These are phyloP conservation scores for Lyophyllum shimeji DNA, from an alignment of 768 basidiomycete species.

Conservation along the genomic window DNA sequence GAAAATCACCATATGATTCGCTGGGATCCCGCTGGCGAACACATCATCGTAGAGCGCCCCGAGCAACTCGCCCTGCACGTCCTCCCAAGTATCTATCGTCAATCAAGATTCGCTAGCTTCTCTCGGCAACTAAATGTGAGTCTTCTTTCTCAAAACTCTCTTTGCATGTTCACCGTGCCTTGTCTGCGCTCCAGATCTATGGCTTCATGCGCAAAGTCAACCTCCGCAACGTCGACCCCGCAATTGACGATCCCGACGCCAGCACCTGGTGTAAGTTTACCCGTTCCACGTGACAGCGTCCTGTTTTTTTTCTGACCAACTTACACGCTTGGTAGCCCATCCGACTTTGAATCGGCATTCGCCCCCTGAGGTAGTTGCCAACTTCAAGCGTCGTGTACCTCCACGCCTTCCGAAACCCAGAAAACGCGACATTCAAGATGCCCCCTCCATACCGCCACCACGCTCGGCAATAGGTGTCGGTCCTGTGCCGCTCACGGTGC, in stretches of 20 bases:
- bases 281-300: neutral
- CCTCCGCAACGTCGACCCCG: constrained; percentile 91
- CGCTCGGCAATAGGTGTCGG: constrained; percentile 76
- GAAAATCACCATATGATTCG: constrained; percentile 98
- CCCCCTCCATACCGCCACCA: constrained; percentile 71
- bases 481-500: constrained; percentile 63
- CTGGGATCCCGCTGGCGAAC: constrained; percentile 91
- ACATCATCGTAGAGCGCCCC: constrained; percentile 93
- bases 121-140: constrained; percentile 94
- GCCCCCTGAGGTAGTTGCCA: constrained; percentile 85
- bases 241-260: constrained; percentile 93
- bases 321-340: constrained; percentile 55
- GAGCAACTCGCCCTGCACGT: constrained; percentile 93
- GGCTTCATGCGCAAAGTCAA: constrained; percentile 99
- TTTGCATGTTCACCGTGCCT: constrained; percentile 18
- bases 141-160: constrained; percentile 28
- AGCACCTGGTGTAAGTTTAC: constrained; percentile 89
- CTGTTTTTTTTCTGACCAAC: constrained; percentile 7
- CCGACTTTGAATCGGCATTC: constrained; percentile 91
- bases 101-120: constrained; percentile 96
- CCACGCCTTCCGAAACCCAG: constrained; percentile 87
- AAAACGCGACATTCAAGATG: constrained; percentile 73
- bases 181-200: constrained; percentile 69
- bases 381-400: constrained; percentile 94
- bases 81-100: constrained; percentile 91